phyloP scores from a whole-genome alignment of 2,329 filamentous ascomycete species.

The Fusarium avenaceum region DNA sequence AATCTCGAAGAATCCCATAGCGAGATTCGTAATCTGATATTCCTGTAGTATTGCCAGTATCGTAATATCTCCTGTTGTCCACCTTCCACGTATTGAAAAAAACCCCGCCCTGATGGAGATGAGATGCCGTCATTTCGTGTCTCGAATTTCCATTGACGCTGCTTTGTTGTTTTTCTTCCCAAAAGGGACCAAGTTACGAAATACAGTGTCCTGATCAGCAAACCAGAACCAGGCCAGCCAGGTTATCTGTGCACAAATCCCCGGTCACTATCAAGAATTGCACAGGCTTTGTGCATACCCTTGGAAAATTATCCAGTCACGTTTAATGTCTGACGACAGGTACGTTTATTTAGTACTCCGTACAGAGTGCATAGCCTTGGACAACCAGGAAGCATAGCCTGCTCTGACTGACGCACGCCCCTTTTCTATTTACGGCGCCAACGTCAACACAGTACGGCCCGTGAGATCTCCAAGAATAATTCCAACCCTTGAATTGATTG shows the following conservation, averaged over 20 bases:
- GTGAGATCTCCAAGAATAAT: conserved; percentile 14
- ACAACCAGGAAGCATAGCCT: conserved; percentile 31
- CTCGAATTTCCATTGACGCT: conserved; percentile 17
- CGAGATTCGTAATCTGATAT: conserved; percentile 34
- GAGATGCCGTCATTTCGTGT: conserved; percentile 30
- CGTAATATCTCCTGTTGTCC: background rate
- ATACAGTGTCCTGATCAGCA: conserved; percentile 15
- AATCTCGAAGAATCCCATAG: conserved; percentile 27
- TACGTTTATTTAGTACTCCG: background rate
- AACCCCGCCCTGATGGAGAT: conserved; percentile 18
- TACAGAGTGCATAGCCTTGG: no score
- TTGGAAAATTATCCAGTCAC: conserved; percentile 33
- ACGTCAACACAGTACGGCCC: conserved; percentile 14
- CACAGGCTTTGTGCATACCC: conserved; percentile 24
- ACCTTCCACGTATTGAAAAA: conserved; percentile 16
- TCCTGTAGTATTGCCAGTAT: background rate
- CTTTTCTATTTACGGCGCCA: conserved; percentile 40
- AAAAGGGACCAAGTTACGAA: conserved; percentile 11
- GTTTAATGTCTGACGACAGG: conserved; percentile 27
- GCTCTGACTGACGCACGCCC: conserved; percentile 34
- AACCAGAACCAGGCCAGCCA: background rate
- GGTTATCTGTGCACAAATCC: conserved; percentile 33
- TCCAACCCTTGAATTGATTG: conserved; percentile 14
- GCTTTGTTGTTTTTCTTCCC: conserved; percentile 40
- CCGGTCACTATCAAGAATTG: conserved; percentile 28